Evolutionary conservation across 2,329 filamentous ascomycete genomes (phyloP), one percentile per base, ranked within the genome.

Genomic region (Ascochyta clinopodiicola): DNA sequence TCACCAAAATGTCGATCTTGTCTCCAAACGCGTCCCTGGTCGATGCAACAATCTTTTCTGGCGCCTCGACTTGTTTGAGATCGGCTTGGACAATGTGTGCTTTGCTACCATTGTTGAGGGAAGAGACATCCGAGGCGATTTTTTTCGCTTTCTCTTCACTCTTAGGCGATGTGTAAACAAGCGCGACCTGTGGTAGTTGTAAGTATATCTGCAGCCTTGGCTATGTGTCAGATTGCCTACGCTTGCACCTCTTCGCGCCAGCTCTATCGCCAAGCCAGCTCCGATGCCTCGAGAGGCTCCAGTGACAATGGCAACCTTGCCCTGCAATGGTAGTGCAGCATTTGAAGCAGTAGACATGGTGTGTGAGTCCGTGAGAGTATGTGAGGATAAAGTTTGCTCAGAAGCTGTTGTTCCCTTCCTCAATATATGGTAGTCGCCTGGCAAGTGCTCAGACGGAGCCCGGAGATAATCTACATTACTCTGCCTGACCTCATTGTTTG

Each of bases 271-370:
- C 37, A 84, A 76, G 42, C 74, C 77, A 29, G 74, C 75, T 22
- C 82, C 81, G 8, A 84, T 81, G 6, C 81, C 80, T 56, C 81
- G 71, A n/a, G 79, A 80, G 13, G 76, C 77, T 8, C 82, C 81
- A 2, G 80, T 83, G 1, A 83, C 77, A 37, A 83, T 80, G 32
- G 80, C 80, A 1, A 77, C 70, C 50, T 76, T 77, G 25, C 67
- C 70, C 42, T 67, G 34, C 24, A 75, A 50, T 62, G 70, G 42
- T 1, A 42, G 53, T 49, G 35, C 47, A 19, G 22, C 27, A 15
- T 34, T 53, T 24, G 55, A 29, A 25, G 44, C 35, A 38, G 60
- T 57, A 39, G 60, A 52, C 63, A 68, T 69, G 43, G 25, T 43
- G 49, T 29, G n/a, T 32, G 27, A 25, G 13, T 44, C 17, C 17